These are phyloP conservation scores for Cucumis melo DNA, from an alignment of 306 rosid genomes.

Conservation along the genomic window DNA sequence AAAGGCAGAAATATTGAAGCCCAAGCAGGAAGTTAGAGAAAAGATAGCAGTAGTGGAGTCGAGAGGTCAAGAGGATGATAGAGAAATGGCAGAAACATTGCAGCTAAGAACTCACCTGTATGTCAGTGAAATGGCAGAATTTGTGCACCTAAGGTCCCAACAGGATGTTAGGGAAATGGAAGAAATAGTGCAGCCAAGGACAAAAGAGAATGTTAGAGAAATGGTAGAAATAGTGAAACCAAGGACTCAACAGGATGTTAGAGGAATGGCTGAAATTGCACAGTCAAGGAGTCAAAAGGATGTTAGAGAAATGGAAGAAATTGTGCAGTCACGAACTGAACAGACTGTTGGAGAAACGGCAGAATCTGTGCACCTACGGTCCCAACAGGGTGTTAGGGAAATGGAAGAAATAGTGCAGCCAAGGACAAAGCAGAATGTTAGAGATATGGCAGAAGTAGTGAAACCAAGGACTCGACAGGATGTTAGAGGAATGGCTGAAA, in stretches of 20 bases:
- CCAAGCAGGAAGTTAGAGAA: neutral
- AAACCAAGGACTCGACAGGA: neutral
- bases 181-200: neutral
- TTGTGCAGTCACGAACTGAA: conserved; percentile 38
- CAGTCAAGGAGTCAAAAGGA: conserved; percentile 31
- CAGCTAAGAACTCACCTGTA: conserved; percentile 30
- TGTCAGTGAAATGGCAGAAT: conserved; percentile 40
- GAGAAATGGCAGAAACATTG: conserved; percentile 24
- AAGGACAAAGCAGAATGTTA: neutral
- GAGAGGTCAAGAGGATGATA: conserved; percentile 22
- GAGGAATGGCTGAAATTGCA: conserved; percentile 18
- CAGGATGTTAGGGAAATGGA: neutral
- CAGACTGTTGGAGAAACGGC: conserved; percentile 24
- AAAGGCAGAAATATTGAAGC: conserved; percentile 54
- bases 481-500: neutral
- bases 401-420: neutral
- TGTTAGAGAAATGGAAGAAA: conserved; percentile 19
- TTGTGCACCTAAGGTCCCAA: conserved; percentile 17
- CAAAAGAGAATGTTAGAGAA: neutral
- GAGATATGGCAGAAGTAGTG: neutral
- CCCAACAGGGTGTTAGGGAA: neutral
- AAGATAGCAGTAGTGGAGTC: conserved; percentile 34
- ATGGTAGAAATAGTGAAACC: neutral
- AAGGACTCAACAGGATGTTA: neutral
- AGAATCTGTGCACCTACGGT: conserved; percentile 33